phyloP scores from a whole-genome alignment of 2,329 filamentous ascomycete genomes.

The Scytalidium lignicola region DNA sequence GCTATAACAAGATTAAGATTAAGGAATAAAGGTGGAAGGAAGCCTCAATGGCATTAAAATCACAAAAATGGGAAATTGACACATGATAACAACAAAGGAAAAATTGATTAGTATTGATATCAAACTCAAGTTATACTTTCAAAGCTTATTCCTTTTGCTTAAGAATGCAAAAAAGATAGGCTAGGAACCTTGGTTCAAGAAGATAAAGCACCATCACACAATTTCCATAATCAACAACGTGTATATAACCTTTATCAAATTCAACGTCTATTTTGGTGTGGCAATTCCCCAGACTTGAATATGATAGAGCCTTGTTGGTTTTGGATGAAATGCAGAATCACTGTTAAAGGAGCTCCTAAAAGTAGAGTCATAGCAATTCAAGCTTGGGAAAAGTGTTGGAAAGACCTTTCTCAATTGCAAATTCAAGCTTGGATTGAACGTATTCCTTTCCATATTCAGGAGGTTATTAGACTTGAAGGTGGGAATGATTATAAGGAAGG shows the following conservation, averaged over 20 bases:
- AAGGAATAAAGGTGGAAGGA: too few species aligned
- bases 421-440: conserved; percentile 15
- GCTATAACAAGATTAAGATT: too few species aligned
- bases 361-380: too few species aligned
- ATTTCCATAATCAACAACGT: too few species aligned
- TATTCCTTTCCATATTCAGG: conserved; percentile 10
- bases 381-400: too few species aligned
- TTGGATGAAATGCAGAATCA: too few species aligned
- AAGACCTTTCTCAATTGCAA: conserved; percentile 7
- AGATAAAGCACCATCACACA: background rate
- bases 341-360: too few species aligned
- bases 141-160: conserved; percentile 3
- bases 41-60: conserved; percentile 1
- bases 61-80: conserved; percentile 3
- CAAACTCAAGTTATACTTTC: conserved; percentile 2
- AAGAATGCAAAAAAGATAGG: conserved; percentile 2
- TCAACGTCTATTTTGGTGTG: background rate
- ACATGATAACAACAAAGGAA: background rate
- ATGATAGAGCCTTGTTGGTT: conserved; percentile 1
- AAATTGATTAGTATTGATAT: conserved; percentile 9
- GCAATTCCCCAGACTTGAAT: conserved; percentile 8
- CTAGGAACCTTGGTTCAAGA: conserved; percentile 4
- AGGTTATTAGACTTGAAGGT: conserved; percentile 4
- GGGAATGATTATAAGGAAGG: conserved; percentile 2
- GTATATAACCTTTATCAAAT: background rate